phyloP scores from a whole-genome alignment of 148 eudicot genomes.

The Agrostemma githago region DNA sequence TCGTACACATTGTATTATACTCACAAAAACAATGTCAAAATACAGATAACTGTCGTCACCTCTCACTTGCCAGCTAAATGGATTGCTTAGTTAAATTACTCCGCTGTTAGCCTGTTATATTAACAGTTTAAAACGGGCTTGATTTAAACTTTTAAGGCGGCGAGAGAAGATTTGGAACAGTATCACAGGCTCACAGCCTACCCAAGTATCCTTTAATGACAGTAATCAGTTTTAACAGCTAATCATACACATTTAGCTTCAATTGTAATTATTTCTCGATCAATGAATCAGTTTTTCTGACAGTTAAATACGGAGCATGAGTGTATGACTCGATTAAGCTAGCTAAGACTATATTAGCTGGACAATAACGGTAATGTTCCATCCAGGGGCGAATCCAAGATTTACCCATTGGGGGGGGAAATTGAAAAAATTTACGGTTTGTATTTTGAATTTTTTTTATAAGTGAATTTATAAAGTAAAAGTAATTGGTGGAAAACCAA shows the following conservation, averaged over 20 bases:
- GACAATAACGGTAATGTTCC: background rate
- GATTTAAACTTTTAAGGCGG: too few species aligned
- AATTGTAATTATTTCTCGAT: background rate
- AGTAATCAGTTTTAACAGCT: too few species aligned
- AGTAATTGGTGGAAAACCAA: too few species aligned
- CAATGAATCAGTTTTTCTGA: too few species aligned
- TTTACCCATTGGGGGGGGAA: too few species aligned
- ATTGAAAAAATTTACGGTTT: too few species aligned
- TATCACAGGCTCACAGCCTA: too few species aligned
- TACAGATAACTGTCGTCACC: background rate
- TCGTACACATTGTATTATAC: background rate
- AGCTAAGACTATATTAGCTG: background rate
- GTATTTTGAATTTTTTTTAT: too few species aligned
- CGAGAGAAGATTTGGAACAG: too few species aligned
- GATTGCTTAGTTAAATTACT: background rate
- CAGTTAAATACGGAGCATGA: background rate
- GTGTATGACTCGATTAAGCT: background rate
- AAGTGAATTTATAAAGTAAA: too few species aligned
- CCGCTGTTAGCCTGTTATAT: too few species aligned
- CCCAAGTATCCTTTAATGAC: background rate
- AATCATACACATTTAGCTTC: background rate
- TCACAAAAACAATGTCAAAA: background rate
- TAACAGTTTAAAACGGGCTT: background rate
- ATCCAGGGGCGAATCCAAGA: too few species aligned
- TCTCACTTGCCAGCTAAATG: background rate